Evolutionary conservation across 768 basidiomycete species (phyloP), one percentile per base, ranked within the genome.

Genomic region (Hygrocybe punicea): DNA sequence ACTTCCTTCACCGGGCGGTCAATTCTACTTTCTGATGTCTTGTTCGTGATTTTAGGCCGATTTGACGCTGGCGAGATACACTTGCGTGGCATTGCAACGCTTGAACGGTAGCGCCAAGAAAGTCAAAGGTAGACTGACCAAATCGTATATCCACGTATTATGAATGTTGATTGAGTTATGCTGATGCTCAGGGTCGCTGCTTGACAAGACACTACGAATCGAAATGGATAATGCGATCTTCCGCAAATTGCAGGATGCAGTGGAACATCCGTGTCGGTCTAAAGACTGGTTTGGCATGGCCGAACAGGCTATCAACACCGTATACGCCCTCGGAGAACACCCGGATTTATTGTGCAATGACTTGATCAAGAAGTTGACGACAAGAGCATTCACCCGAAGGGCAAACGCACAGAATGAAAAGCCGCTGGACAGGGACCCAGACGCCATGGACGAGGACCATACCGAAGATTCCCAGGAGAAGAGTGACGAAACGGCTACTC

Each of bases 251-350:
- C 84, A 88, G 65, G 85, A 88, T 2, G 79, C 85, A n/a, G 81
- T 98, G 35, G 85, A 93, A 62, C 78, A 84, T 53, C 88, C 92
- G 0, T 90, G 86, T 56, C 81, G 85, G 45, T 87, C 88, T 17
- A 90, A 86, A 62, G 94, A 98, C 57, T 99, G 96, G 96, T 98
- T 99, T 63, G 88, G 88, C 9, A 84, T 98, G 73, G 92, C 96
- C 0, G 97, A 99, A 69, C 96, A 99, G 70, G 91, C 87, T 8
- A 87, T 99, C 72, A 98, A 99, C 69, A 93, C 96, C 1, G 87
- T 97, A 51, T 99, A 98, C 63, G 86, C 89, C 0, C 82, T 99
- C 2, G 95, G 91, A 17, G 93, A 98, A 64, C 93, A 93, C 60
- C 97, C 96, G 1, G 96, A 97, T 67, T 68, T 80, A 2, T 76